These are phyloP conservation scores for Entophlyctis helioformis DNA, from an alignment of 192 early-diverging fungal genomes.

Conservation along the genomic window DNA sequence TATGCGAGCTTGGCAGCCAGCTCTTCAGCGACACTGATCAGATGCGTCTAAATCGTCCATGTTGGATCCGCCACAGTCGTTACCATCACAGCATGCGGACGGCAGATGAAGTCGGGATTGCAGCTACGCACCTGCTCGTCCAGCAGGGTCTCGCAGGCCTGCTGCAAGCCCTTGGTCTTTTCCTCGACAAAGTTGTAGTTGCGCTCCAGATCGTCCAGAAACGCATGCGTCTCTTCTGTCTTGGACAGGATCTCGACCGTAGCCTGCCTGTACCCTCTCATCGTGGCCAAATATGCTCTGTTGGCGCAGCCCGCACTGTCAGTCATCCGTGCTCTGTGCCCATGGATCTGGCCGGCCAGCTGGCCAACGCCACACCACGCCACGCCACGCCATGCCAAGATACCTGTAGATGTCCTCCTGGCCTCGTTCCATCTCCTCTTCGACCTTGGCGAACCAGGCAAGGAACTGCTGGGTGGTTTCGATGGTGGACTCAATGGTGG, in stretches of 20 bases:
- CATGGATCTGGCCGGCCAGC: not conserved
- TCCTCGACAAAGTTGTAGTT: slow-evolving; percentile 72
- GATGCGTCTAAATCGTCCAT: slow-evolving; percentile 27
- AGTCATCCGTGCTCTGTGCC: not conserved
- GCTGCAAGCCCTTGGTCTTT: slow-evolving; percentile 63
- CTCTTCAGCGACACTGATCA: slow-evolving; percentile 42
- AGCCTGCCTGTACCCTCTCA: slow-evolving; percentile 43
- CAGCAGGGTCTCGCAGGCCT: slow-evolving; percentile 69
- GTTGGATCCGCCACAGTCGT: slow-evolving; percentile 1
- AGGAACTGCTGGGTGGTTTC: slow-evolving; percentile 88
- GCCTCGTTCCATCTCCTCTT: slow-evolving; percentile 73
- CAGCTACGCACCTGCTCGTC: slow-evolving; percentile 37
- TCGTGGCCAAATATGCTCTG: slow-evolving; percentile 50
- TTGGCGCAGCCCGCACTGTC: no score
- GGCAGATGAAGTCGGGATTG: no score
- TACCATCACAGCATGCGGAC: not conserved
- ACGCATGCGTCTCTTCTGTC: slow-evolving; percentile 36
- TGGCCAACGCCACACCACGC: slow-evolving; percentile 1
- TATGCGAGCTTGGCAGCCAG: slow-evolving; percentile 54
- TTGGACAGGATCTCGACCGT: slow-evolving; percentile 56
- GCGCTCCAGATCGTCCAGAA: slow-evolving; percentile 50
- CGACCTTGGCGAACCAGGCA: slow-evolving; percentile 79
- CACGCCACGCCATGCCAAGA: slow-evolving; percentile 5
- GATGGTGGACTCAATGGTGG: slow-evolving; percentile 19
- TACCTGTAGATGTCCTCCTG: slow-evolving; percentile 77